A percentile compares a stretch with the other conserved stretches of the same genome.
These are phyloP conservation scores for Centaurea solstitialis DNA, from an alignment of 129 eudicot species.

Conservation along the genomic window DNA sequence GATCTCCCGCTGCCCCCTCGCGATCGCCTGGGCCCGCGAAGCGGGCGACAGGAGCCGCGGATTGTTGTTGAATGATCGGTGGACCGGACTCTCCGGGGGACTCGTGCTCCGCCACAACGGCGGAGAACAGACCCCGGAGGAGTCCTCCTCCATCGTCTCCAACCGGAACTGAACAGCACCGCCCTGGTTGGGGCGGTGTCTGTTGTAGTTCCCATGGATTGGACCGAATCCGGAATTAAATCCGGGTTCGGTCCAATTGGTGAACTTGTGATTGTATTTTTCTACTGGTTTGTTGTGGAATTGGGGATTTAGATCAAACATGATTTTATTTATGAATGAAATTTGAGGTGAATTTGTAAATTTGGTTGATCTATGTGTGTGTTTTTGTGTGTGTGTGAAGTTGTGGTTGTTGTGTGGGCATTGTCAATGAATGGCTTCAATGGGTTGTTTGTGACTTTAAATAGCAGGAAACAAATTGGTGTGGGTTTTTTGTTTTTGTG, in stretches of 20 bases:
- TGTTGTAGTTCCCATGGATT: slow-evolving; percentile 30
- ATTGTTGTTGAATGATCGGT: background rate
- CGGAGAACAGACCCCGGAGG: slow-evolving; percentile 59
- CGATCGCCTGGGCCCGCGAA: slow-evolving; percentile 71
- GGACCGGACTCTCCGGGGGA: slow-evolving; percentile 35
- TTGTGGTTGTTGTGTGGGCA: slow-evolving; percentile 36
- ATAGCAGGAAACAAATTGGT: slow-evolving; percentile 21
- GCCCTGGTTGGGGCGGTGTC: background rate
- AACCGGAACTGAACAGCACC: slow-evolving; percentile 42
- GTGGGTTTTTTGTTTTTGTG: background rate
- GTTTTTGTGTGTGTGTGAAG: slow-evolving; percentile 24
- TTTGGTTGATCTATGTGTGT: slow-evolving; percentile 11
- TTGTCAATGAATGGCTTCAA: slow-evolving; percentile 33
- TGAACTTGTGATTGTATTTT: slow-evolving; percentile 1
- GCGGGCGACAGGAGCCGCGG: slow-evolving; percentile 45
- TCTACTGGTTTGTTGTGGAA: background rate
- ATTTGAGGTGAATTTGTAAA: background rate
- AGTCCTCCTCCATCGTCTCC: slow-evolving; percentile 40
- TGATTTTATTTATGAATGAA: slow-evolving; percentile 32
- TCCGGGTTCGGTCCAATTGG: background rate
- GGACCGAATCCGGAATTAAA: background rate
- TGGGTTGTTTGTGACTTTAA: slow-evolving; percentile 40
- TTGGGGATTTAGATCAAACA: slow-evolving; percentile 45
- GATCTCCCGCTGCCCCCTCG: slow-evolving; percentile 72
- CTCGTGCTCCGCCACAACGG: slow-evolving; percentile 53